Conservation (phyloP, 78 protist genomes). For the Dictyostelium firmibasis region DNA sequence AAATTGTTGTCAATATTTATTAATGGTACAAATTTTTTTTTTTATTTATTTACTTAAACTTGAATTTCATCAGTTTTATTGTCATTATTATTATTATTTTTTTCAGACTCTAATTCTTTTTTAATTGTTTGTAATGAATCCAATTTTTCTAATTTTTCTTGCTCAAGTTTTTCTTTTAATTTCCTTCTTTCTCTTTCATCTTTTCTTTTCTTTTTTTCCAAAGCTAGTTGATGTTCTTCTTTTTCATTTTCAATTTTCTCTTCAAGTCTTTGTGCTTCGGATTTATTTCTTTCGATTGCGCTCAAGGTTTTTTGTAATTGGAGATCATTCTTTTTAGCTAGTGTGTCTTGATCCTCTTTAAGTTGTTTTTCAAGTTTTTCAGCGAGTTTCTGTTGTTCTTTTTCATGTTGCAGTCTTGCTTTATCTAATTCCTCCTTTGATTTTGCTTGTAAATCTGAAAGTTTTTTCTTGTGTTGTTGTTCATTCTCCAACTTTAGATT, state of each 20-base stretch:
- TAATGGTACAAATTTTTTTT: neutral
- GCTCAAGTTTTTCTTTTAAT: neutral
- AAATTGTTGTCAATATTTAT: neutral
- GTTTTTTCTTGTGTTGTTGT: conserved; percentile 13
- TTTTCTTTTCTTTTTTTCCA: conserved; percentile 54
- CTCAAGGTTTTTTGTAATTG: neutral
- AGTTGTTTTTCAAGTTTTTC: conserved; percentile 15
- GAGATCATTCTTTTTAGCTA: conserved; percentile 10
- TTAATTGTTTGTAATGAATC: neutral
- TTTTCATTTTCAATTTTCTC: conserved; percentile 7
- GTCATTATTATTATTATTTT: neutral
- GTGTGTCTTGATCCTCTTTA: neutral
- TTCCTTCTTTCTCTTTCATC: conserved; percentile 40
- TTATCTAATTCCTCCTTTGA: neutral
- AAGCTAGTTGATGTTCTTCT: neutral
- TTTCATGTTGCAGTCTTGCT: neutral
- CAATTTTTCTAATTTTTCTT: neutral
- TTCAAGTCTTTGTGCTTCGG: neutral
- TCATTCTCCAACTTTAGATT: neutral
- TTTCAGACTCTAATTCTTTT: neutral
- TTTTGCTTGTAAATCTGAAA: neutral
- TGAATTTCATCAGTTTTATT: neutral
- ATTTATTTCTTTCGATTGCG: neutral
- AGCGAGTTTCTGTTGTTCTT: conserved; percentile 1
- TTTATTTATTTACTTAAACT: neutral